Evolutionary conservation across 345 rosid species (phyloP).

Genomic region (Citrus australasica): DNA sequence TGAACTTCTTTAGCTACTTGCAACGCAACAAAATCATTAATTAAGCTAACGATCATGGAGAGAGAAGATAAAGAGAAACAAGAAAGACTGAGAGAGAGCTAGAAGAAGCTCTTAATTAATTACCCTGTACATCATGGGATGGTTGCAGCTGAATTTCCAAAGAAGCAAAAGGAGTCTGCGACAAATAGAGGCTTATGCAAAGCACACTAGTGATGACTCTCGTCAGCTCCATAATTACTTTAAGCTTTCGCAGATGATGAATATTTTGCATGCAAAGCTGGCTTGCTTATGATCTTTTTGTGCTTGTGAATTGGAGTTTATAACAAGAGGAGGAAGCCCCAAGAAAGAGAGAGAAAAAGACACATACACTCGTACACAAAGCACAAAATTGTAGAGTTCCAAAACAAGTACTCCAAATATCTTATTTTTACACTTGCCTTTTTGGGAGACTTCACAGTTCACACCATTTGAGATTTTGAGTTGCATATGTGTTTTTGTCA

Average conservation of each 20-base stretch:
- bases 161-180: constrained; percentile 14
- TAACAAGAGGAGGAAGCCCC: background rate
- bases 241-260: background rate
- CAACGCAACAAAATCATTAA: background rate
- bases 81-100: background rate
- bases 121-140: constrained; percentile 12
- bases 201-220: constrained; percentile 10
- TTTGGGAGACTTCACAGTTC: constrained; percentile 19
- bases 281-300: background rate
- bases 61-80: background rate
- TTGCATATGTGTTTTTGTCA: constrained; percentile 16
- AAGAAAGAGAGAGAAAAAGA: background rate
- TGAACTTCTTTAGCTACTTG: background rate
- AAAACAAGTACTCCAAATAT: constrained; percentile 31
- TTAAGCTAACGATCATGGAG: background rate
- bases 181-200: constrained; percentile 11
- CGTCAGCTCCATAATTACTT: constrained; percentile 15
- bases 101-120: background rate
- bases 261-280: background rate
- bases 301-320: background rate
- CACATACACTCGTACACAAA: constrained; percentile 32
- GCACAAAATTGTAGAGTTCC: constrained; percentile 59
- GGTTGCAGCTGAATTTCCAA: constrained; percentile 4
- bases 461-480: constrained; percentile 20
- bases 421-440: constrained; percentile 19